Conservation (phyloP, 2,329 filamentous ascomycete species). For the Penicillium polonicum region DNA sequence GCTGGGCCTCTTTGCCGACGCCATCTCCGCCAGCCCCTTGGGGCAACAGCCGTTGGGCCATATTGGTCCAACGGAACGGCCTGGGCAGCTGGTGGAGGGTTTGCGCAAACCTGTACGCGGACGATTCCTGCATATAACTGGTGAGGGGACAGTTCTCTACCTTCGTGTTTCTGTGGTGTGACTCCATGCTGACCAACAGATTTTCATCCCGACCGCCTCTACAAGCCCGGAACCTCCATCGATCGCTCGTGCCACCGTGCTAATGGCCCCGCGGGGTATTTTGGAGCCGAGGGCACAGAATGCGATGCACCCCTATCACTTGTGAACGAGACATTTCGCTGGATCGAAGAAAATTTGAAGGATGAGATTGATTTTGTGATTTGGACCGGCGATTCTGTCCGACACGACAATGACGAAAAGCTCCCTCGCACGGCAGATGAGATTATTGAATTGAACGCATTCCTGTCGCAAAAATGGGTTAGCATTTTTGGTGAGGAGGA, state of each 20-base stretch:
- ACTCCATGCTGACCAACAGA: conserved; percentile 54
- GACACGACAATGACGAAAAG: conserved; percentile 83
- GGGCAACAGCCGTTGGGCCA: conserved; percentile 14
- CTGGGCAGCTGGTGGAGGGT: not conserved
- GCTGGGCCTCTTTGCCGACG: conserved; percentile 16
- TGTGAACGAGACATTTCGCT: conserved; percentile 84
- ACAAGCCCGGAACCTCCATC: conserved; percentile 74
- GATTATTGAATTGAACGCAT: conserved; percentile 74
- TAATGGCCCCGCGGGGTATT: conserved; percentile 72
- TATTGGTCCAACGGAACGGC: not conserved
- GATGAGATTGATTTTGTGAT: conserved; percentile 84
- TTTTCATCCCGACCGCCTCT: conserved; percentile 86
- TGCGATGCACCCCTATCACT: conserved; percentile 83
- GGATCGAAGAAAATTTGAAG: conserved; percentile 75
- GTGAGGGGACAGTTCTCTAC: conserved; percentile 14
- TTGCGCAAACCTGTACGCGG: conserved; percentile 19
- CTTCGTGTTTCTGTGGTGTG: not conserved
- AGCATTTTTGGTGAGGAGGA: conserved; percentile 63
- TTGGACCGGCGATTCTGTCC: conserved; percentile 88
- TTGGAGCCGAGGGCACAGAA: conserved; percentile 80
- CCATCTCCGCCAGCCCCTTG: conserved; percentile 16
- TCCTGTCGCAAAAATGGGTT: conserved; percentile 72
- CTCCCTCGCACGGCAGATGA: conserved; percentile 73
- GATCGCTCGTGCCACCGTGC: conserved; percentile 73
- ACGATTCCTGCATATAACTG: conserved; percentile 41